Conservation (phyloP, 2,329 filamentous ascomycete genomes). For the Tolypocladium album region DNA sequence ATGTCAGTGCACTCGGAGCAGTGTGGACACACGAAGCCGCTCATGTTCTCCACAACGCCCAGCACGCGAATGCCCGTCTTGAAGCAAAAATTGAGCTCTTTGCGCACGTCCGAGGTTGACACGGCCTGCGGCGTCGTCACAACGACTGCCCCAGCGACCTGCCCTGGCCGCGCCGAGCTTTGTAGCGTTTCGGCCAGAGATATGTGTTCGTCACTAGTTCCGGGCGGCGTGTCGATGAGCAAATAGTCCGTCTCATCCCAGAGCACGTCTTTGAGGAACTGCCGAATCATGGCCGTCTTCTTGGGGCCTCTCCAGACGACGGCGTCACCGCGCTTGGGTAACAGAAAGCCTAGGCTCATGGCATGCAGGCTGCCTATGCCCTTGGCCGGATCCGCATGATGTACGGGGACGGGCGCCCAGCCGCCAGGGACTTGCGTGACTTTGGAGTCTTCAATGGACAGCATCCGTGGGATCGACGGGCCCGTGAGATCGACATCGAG, state of each 20-base stretch:
- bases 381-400: conserved; percentile 42
- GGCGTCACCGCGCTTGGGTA: conserved; percentile 73
- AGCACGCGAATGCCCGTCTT: conserved; percentile 73
- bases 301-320: conserved; percentile 98
- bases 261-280: conserved; percentile 84
- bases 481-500: conserved; percentile 95
- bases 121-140: conserved; percentile 96
- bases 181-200: conserved; percentile 81
- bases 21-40: conserved; percentile 73
- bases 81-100: conserved; percentile 85
- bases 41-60: conserved; percentile 96
- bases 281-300: conserved; percentile 97
- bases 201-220: conserved; percentile 95
- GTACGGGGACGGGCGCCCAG: conserved; percentile 83
- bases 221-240: conserved; percentile 90
- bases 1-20: conserved; percentile 84
- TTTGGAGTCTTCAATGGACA: conserved; percentile 79
- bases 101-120: conserved; percentile 84
- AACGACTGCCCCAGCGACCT: conserved; percentile 79
- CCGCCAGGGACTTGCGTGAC: conserved; percentile 86
- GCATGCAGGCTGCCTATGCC: conserved; percentile 59
- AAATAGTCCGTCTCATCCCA: conserved; percentile 88
- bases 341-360: conserved; percentile 89
- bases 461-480: conserved; percentile 90
- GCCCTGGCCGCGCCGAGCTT: conserved; percentile 47